phyloP scores from a whole-genome alignment of 1,284 basidiomycete genomes.

The Neolentinus lepideus region DNA sequence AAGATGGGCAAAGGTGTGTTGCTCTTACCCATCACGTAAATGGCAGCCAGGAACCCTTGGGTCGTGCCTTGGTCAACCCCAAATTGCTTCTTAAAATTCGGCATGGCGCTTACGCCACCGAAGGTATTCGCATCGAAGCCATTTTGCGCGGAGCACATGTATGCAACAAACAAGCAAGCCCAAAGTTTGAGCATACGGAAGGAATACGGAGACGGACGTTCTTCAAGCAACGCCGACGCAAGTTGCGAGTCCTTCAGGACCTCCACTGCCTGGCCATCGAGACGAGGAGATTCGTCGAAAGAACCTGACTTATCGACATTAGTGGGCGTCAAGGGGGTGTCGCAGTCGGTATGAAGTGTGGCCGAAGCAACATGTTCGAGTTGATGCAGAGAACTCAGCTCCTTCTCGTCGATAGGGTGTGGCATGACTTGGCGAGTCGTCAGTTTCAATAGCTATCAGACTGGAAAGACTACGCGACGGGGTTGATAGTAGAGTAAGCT shows the following conservation, averaged over 20 bases:
- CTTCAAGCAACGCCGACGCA: background rate
- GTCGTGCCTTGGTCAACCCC: constrained; percentile 10
- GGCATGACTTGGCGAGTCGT: background rate
- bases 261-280: background rate
- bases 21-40: constrained; percentile 13
- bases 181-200: constrained; percentile 4
- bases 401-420: background rate
- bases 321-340: background rate
- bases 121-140: constrained; percentile 13
- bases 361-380: background rate
- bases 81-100: constrained; percentile 10
- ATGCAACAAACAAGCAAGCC: constrained; percentile 10
- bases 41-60: constrained; percentile 12
- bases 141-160: constrained; percentile 12
- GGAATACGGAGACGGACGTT: background rate
- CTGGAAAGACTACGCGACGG: background rate
- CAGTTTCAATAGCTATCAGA: background rate
- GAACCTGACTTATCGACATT: background rate
- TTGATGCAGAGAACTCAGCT: background rate
- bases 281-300: background rate
- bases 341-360: background rate
- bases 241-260: background rate
- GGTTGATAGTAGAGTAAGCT: background rate
- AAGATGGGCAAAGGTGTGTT: too few species aligned
- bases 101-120: constrained; percentile 11